Base-by-base conservation (phyloP, 306 rosid genomes). In the Cucurbita ficifolia region DNA sequence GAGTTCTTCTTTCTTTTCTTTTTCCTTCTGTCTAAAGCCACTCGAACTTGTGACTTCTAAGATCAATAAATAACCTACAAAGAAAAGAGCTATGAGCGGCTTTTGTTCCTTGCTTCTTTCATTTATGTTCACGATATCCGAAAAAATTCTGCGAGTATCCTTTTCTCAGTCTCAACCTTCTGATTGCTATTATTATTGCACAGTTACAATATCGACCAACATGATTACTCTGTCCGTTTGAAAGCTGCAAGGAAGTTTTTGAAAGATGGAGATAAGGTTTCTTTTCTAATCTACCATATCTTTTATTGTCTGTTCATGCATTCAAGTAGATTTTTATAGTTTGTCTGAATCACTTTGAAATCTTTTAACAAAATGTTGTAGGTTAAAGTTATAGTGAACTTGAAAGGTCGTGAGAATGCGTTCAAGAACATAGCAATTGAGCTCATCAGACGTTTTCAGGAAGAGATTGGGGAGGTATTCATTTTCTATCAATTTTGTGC, bases 201-300 rank as follows among this genome's bases (percentile, higher is more conserved):
- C 96, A 89, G 99, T 85, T 95, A 86, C 84, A 95, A 88, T 84
- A 95, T 95, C 54, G 99, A 95, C 76, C 90, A 89, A 69, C 99
- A 95, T 84, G 99, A 95, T 84, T 95, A 95, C 77, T 83, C 97
- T 21, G 96, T 95, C 46, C 99, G 99, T 71, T 88, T 95, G 91
- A 95, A 55, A 89, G 92, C 99, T 83, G 99, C 99, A 22, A 82
- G 12, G 84, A 95, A 88, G 83, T 95, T 95, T 81, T 82, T 95
- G 86, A 85, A 83, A 54, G 97, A 87, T 79, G 99, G 99, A 7
- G 99, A 95, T 83, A 95, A 91, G 99, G 99, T 94, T 83, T 17
- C 78, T 53, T 65, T 10, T 63, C 19, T 38, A 70, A 40, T 77
- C 59, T 59, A 71, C 53, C 45, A 59, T 35, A 49, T 35, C 22